Base-by-base conservation (phyloP, 768 basidiomycete genomes). In the Lactarius sanguifluus region DNA sequence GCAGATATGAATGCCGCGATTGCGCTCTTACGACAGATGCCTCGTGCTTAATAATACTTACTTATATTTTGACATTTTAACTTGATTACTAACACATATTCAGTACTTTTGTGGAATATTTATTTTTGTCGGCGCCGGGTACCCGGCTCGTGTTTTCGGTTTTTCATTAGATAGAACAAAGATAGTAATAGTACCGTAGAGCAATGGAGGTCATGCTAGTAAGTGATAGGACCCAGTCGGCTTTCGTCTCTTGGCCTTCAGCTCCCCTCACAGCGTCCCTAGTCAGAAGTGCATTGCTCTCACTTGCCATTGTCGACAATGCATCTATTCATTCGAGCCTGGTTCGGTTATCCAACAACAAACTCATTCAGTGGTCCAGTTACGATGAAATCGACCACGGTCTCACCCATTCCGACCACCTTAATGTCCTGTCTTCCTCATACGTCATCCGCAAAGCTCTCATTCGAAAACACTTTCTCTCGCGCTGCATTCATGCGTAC, bases 391-490 rank as follows among this genome's bases (percentile, higher is more conserved):
- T 96, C 64, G 86, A 91, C 69, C 94, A 96, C 68, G 85, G 86
- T 70, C 81, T 88, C 34, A 88, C 88, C 12, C 82, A 85, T 68
- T 71, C 78, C 9, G 73, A 82, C 54, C 82, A 82, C 13, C 71
- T 79, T 28, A 72, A 73, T 23, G 82, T 87, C 43, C 81, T 95
- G 40, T 84, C 92, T 0, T 96, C 92, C 10, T 89, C 88, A 41
- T 96, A 95, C 74, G 89, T 86, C 16, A 94, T 96, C 73, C 85
- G 96, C 66, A 97, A 98, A 76, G 89, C 90, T 41, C 82, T 99
- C 62, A 98, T 98, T 69, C 86, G 97, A 62, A 98, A 98, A 76
- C 94, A 97, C 73, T 95, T 89, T 74, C 82, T 99, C 3, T 89
- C 94, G 5, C 84, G 85, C 40, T 87, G 86, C 59, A 83, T 94